A percentile compares a stretch with the other conserved stretches of the same genome.
Conservation (phyloP, 1,284 basidiomycete species). For the Irpex sp. region DNA sequence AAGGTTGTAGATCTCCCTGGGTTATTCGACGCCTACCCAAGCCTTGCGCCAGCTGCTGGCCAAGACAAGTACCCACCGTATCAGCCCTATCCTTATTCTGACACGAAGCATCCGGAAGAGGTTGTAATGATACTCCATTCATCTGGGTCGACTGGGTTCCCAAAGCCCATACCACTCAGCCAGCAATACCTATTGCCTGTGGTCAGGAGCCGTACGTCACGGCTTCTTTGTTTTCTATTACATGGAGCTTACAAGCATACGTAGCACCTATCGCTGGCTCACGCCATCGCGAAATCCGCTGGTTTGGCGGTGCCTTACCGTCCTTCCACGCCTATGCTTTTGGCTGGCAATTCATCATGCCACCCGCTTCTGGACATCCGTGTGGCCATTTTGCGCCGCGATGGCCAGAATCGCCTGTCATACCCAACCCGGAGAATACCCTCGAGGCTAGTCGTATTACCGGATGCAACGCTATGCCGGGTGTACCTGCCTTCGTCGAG, state of each 20-base stretch:
- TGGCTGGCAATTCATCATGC: conserved; percentile 12
- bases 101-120: background rate
- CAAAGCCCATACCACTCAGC: conserved; percentile 18
- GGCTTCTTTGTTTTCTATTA: background rate
- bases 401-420: conserved; percentile 11
- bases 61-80: background rate
- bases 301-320: conserved; percentile 14
- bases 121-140: conserved; percentile 18
- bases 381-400: conserved; percentile 14
- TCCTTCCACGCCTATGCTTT: conserved; percentile 20
- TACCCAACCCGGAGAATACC: conserved; percentile 16
- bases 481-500: conserved; percentile 19
- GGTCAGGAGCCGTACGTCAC: conserved; percentile 7
- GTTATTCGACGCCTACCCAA: conserved; percentile 15
- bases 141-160: conserved; percentile 21
- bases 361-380: conserved; percentile 8
- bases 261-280: conserved; percentile 2
- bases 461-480: conserved; percentile 6
- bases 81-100: conserved; percentile 9
- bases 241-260: background rate
- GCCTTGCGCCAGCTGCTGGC: background rate
- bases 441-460: conserved; percentile 10
- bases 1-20: conserved; percentile 15
- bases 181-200: conserved; percentile 9
- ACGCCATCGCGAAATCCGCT: conserved; percentile 8